These are phyloP conservation scores for Stachybotrys chlorohalonatus DNA, from an alignment of 2,329 filamentous ascomycete genomes.

Conservation along the genomic window DNA sequence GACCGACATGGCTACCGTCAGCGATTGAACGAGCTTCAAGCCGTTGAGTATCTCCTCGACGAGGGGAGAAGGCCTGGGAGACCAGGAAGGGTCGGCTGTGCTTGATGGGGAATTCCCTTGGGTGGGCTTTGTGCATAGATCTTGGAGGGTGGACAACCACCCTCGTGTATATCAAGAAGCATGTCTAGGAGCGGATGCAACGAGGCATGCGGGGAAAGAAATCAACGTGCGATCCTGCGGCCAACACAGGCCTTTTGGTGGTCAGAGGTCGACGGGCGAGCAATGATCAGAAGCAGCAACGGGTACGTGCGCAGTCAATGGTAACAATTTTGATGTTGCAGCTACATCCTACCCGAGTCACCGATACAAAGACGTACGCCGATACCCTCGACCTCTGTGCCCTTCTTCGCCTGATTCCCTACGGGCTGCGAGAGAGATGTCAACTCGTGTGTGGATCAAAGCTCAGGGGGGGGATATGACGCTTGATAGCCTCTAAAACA, in stretches of 20 bases:
- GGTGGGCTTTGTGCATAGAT: conserved; percentile 28
- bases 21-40: conserved; percentile 14
- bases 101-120: conserved; percentile 9
- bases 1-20: background rate
- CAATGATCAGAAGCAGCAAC: background rate
- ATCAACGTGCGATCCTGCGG: background rate
- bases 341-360: background rate
- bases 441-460: background rate
- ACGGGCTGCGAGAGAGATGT: background rate
- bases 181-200: conserved; percentile 5
- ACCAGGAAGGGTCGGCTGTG: background rate
- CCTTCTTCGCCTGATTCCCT: background rate
- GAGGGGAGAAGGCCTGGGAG: conserved; percentile 20
- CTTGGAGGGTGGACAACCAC: conserved; percentile 36
- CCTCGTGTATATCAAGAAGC: conserved; percentile 32
- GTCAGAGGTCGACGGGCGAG: too few relatives aligned
- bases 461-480: background rate
- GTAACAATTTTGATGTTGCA: background rate
- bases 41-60: conserved; percentile 23
- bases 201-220: background rate
- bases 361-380: background rate
- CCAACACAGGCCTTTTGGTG: too few relatives aligned
- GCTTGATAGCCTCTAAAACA: background rate
- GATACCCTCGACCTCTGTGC: too few relatives aligned
- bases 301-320: background rate